Base-by-base conservation (phyloP, 805 yeast species). In the Kodamaea nitidulidarum region DNA sequence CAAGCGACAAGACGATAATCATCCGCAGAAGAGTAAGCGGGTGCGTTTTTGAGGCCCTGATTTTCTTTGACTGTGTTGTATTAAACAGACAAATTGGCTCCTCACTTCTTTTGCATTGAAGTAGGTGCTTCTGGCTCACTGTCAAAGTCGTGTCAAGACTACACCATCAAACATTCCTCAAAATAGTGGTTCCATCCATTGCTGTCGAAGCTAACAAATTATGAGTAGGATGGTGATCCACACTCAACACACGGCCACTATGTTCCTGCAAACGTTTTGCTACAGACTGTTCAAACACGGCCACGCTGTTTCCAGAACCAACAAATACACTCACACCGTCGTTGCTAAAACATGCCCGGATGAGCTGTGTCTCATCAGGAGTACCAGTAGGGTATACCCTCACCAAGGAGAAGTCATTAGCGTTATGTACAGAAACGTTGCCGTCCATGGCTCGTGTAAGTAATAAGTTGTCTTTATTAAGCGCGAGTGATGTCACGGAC, bases 241-340 rank as follows among this genome's bases (percentile, higher is more conserved):
- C 73, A 54, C 78, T 88, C 17, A 80, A 56, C 0, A 80, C 84
- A 0, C 80, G 58, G 0, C 88, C 84, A 4, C 51, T 46, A 50
- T 85, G 90, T 2, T 88, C 90, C 3, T 67, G 63, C 7, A 71
- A 55, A 48, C 80, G 78, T 34, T 67, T 60, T 4, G 67, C 43
- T 17, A 80, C 47, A 35, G 38, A 22, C 25, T 66, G 66, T 3
- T 67, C 66, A 11, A 73, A 62, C 44, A 80, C 80, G 1, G 75
- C 70, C 4, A 76, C 67, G 1, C 71, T 64, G 54, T 84, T 88
- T 20, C 75, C 77, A 1, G 86, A 74, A 0, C 91, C 93, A 12
- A 86, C 75, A 3, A 61, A 46, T 7, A 76, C 52, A 49, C 65
- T 43, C 50, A 65, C 50, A 36, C 61, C 67, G 38, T 64, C 65